A percentile compares a stretch with the other conserved stretches of the same genome.
phyloP scores from a whole-genome alignment of 352 stramenopile species.

The Pythium utonaiense region DNA sequence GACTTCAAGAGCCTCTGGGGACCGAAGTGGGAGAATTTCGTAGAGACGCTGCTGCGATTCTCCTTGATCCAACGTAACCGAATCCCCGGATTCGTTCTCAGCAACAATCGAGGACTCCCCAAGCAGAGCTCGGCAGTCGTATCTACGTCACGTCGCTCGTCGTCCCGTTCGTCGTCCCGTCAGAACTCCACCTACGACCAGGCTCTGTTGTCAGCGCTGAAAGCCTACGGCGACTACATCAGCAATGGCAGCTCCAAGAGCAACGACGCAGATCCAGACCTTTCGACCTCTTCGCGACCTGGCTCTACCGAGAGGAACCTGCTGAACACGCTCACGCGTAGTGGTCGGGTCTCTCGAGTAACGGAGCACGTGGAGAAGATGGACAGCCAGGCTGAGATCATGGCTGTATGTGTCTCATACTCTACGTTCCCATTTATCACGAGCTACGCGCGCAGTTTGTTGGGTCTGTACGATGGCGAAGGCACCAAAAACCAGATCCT shows the following conservation, averaged over 20 bases:
- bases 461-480: conserved; percentile 68
- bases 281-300: background rate
- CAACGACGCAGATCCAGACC: background rate
- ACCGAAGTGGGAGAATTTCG: conserved; percentile 52
- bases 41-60: conserved; percentile 68
- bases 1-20: conserved; percentile 80
- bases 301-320: conserved; percentile 36
- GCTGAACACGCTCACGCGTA: conserved; percentile 71
- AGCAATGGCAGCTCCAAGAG: background rate
- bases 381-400: conserved; percentile 63
- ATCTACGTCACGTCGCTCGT: conserved; percentile 1
- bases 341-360: conserved; percentile 44
- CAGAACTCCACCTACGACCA: conserved; percentile 52
- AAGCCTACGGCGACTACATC: conserved; percentile 72
- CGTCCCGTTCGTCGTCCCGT: conserved; percentile 22
- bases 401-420: conserved; percentile 73
- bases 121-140: conserved; percentile 26
- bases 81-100: conserved; percentile 59
- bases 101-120: conserved; percentile 44
- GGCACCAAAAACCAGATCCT: conserved; percentile 57
- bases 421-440: conserved; percentile 85
- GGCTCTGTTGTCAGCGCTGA: conserved; percentile 53
- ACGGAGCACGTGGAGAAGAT: conserved; percentile 68
- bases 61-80: conserved; percentile 74
- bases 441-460: conserved; percentile 72